Evolutionary conservation across 768 basidiomycete genomes (phyloP), one percentile per base, ranked within the genome.

Genomic region (Pleurotus tuoliensis): DNA sequence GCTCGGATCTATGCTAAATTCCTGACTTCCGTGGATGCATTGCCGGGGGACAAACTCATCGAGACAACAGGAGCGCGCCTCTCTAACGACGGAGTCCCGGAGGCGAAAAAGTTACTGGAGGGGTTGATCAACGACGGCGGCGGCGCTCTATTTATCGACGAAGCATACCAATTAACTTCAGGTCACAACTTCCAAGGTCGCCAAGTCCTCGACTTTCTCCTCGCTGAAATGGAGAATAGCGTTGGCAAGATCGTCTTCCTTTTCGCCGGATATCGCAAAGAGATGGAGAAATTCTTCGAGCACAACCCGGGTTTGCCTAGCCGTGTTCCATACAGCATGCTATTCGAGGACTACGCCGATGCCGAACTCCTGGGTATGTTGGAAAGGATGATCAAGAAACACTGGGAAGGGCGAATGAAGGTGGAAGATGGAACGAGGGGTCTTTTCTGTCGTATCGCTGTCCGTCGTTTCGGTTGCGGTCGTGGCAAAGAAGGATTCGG

Each of bases 281-380:
- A 89, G 66, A 88, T 89, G 88, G 87, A 89, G 60, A 82, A 76
- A 44, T 89, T 89, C 70, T 88, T 89, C 58, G 86, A 88, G 58
- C 86, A 87, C 58, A 88, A 89, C 61, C 86, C 87, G 2, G 87
- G 87, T 1, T 66, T 89, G 11, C 68, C 70, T 6, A 87, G 86
- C 67, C 83, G 87, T n/a, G 82, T 89, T 7, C 88, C 87, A 0
- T 78, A 83, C 58, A 67, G 65, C 37, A 71, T 89, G 30, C 69
- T 80, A 11, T 88, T 89, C 60, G 66, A 69, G 1, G 87, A 89
- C 60, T 89, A 88, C 61, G 73, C 67, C 6, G 82, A 88, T 51
- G 59, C 64, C 1, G 83, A 88, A 57, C 69, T 88, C 3, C 71
- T 81, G 57, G 59, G 66, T 3, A 87, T 88, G 78, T 70, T 88